These are phyloP conservation scores for Emericellopsis cladophorae DNA, from an alignment of 2,329 filamentous ascomycete genomes.

Conservation along the genomic window DNA sequence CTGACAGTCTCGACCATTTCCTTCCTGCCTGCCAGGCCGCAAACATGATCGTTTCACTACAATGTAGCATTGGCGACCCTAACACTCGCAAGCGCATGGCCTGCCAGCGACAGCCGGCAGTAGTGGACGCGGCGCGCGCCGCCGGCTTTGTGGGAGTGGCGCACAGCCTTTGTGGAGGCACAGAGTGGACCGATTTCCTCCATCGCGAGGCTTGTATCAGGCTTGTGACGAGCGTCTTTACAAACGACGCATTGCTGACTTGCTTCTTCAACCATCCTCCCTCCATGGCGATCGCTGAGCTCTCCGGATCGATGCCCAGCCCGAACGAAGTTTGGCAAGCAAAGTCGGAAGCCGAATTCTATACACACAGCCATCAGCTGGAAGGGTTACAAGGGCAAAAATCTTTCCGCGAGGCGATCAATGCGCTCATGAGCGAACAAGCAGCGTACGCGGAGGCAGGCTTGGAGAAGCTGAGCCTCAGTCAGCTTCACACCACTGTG, in stretches of 20 bases:
- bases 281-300: neutral
- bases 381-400: neutral
- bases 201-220: neutral
- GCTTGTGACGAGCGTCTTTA: neutral
- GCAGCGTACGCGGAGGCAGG: neutral
- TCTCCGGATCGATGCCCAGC: neutral
- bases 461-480: neutral
- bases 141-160: neutral
- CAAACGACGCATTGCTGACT: neutral
- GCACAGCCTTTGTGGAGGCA: neutral
- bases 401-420: neutral
- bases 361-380: neutral
- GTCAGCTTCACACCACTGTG: neutral
- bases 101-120: neutral
- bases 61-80: neutral
- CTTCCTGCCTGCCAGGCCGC: neutral
- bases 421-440: neutral
- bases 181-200: neutral
- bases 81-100: neutral
- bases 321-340: neutral
- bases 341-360: neutral
- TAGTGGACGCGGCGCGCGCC: neutral
- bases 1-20: neutral
- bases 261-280: neutral
- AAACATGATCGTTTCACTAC: neutral